phyloP scores from a whole-genome alignment of 1,284 basidiomycete species.

The Golubevia pallescens region DNA sequence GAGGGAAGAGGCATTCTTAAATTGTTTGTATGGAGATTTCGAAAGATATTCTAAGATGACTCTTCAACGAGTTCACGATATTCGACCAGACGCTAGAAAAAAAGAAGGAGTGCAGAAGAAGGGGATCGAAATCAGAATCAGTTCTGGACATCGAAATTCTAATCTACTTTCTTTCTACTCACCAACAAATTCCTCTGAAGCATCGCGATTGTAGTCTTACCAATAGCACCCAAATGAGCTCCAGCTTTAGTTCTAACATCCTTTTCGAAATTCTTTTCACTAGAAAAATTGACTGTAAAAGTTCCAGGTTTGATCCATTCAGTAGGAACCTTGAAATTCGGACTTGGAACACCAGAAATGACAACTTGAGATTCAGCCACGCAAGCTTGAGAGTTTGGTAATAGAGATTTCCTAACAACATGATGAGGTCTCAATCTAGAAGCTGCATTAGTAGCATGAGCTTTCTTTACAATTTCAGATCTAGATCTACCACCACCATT shows the following conservation, averaged over 20 bases:
- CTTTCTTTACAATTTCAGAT: constrained; percentile 39
- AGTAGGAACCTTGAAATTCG: constrained; percentile 88
- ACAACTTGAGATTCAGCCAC: constrained; percentile 85
- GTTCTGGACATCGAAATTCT: not conserved
- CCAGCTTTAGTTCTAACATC: constrained; percentile 81
- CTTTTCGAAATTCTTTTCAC: constrained; percentile 95
- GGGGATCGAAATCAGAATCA: not conserved
- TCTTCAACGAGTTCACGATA: constrained; percentile 31
- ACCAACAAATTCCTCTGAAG: constrained; percentile 84
- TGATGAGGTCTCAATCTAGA: constrained; percentile 72
- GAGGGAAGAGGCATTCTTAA: too few species aligned
- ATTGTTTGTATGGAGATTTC: too few species aligned
- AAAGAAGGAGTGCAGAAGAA: not conserved
- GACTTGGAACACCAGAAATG: constrained; percentile 85
- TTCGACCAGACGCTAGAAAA: constrained; percentile 31
- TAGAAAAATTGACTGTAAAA: constrained; percentile 88
- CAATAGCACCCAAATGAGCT: constrained; percentile 75
- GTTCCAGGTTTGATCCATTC: constrained; percentile 89
- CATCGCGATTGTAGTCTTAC: constrained; percentile 96
- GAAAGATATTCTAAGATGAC: too few species aligned
- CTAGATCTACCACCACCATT: constrained; percentile 4
- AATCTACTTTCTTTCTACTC: not conserved
- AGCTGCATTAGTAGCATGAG: constrained; percentile 69
- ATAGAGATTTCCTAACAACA: constrained; percentile 68
- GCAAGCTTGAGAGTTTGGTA: constrained; percentile 70